These are phyloP conservation scores for Umbelopsis isabellina DNA, from an alignment of 192 early-diverging fungal species.

Conservation along the genomic window DNA sequence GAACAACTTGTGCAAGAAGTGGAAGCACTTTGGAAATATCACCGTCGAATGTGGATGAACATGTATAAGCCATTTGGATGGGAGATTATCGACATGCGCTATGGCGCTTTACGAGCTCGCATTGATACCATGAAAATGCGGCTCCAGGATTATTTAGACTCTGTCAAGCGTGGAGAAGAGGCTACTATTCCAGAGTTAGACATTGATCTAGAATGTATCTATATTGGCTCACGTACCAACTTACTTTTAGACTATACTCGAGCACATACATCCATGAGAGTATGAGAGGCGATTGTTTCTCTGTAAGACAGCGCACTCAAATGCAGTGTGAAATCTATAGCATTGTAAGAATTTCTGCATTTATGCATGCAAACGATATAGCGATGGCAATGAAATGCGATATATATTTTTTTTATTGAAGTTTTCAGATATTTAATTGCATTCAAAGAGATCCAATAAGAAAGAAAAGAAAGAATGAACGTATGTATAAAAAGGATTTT, in stretches of 20 bases:
- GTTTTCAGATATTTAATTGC: no score
- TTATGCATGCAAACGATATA: no score
- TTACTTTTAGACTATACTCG: slow-evolving; percentile 70
- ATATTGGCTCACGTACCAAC: slow-evolving; percentile 66
- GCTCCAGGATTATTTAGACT: slow-evolving; percentile 61
- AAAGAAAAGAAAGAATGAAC: no score
- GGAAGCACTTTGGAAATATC: slow-evolving; percentile 79
- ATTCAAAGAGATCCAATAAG: no score
- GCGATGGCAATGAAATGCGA: no score
- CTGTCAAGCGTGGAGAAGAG: slow-evolving; percentile 25
- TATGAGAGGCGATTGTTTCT: neutral
- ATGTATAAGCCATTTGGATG: slow-evolving; percentile 87
- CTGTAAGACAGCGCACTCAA: neutral
- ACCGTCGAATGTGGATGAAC: slow-evolving; percentile 76
- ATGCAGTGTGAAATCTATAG: no score
- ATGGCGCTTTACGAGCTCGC: slow-evolving; percentile 73
- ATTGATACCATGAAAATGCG: slow-evolving; percentile 71
- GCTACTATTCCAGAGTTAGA: slow-evolving; percentile 68
- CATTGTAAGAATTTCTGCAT: no score
- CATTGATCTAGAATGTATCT: slow-evolving; percentile 64
- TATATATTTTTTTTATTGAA: no score
- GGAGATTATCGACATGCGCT: slow-evolving; percentile 83
- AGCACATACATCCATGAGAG: slow-evolving; percentile 62
- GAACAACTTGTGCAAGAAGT: slow-evolving; percentile 62
- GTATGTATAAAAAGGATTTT: no score